These are phyloP conservation scores for Mucor velutinosus DNA, from an alignment of 371 early-diverging fungal genomes.

Conservation along the genomic window DNA sequence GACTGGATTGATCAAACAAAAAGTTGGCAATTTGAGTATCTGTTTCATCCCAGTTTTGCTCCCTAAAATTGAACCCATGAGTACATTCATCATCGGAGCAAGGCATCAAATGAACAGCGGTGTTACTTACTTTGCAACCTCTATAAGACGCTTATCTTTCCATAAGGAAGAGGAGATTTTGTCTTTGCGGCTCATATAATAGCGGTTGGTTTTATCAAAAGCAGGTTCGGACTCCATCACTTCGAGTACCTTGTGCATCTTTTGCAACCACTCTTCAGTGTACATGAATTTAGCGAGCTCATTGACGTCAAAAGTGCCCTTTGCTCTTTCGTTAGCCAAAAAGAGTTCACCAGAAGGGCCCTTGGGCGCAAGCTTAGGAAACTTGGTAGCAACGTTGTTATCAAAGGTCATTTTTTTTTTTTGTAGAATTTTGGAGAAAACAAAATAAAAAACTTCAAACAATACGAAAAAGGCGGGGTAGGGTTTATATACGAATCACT, in stretches of 20 bases:
- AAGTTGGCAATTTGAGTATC: constrained; percentile 42
- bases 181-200: constrained; percentile 54
- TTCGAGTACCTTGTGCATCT: constrained; percentile 50
- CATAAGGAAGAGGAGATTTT: constrained; percentile 43
- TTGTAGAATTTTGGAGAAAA: neutral
- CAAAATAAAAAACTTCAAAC: neutral
- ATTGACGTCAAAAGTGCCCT: constrained; percentile 55
- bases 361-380: constrained; percentile 53
- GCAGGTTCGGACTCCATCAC: constrained; percentile 62
- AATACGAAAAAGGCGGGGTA: neutral
- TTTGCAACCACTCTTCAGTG: constrained; percentile 54
- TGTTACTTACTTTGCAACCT: constrained; percentile 40
- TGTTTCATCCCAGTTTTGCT: constrained; percentile 45
- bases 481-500: neutral
- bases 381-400: constrained; percentile 41
- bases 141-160: constrained; percentile 56
- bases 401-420: constrained; percentile 27
- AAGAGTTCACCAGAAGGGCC: constrained; percentile 59
- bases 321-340: constrained; percentile 58
- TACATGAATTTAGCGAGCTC: constrained; percentile 58
- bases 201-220: constrained; percentile 60
- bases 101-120: neutral
- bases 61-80: constrained; percentile 16
- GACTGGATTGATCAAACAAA: constrained; percentile 44
- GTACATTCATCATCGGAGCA: neutral